phyloP scores from a whole-genome alignment of 2,329 filamentous ascomycete species.

The Remersonia thermophila region DNA sequence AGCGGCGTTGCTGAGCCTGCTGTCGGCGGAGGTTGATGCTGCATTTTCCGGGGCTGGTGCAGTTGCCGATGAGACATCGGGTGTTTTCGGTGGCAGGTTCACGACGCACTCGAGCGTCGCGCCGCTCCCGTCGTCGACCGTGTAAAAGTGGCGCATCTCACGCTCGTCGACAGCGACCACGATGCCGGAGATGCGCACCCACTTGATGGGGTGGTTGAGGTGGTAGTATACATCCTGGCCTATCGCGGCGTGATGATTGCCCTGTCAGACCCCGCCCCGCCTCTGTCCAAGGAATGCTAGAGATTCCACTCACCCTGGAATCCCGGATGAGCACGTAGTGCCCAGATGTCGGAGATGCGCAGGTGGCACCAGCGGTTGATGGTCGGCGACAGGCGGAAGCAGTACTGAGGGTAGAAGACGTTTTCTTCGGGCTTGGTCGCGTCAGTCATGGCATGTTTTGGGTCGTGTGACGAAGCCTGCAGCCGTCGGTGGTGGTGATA shows the following conservation, averaged over 20 bases:
- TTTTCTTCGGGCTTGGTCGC: slow-evolving; percentile 13
- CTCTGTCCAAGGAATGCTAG: no score
- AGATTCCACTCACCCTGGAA: slow-evolving; percentile 36
- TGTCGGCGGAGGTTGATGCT: not conserved
- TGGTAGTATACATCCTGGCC: slow-evolving; percentile 52
- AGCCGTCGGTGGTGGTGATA: slow-evolving; percentile 1
- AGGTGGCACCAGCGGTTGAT: slow-evolving; percentile 48
- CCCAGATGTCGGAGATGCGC: slow-evolving; percentile 36
- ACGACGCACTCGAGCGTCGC: slow-evolving; percentile 39
- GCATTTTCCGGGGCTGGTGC: not conserved
- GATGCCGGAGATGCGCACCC: slow-evolving; percentile 58
- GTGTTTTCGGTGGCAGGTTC: slow-evolving; percentile 1
- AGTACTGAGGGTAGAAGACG: slow-evolving; percentile 47
- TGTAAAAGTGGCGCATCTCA: slow-evolving; percentile 35
- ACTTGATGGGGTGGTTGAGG: slow-evolving; percentile 64
- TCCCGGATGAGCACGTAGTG: slow-evolving; percentile 33
- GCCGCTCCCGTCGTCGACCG: slow-evolving; percentile 55
- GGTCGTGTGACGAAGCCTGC: slow-evolving; percentile 2
- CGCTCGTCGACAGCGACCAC: slow-evolving; percentile 51
- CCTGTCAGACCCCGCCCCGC: no score
- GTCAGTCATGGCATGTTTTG: slow-evolving; percentile 17
- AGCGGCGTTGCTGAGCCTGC: not conserved
- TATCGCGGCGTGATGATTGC: slow-evolving; percentile 12
- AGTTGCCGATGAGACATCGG: not conserved
- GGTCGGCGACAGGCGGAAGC: slow-evolving; percentile 50